Evolutionary conservation across 306 rosid genomes (phyloP).

Genomic region (Luffa acutangula): DNA sequence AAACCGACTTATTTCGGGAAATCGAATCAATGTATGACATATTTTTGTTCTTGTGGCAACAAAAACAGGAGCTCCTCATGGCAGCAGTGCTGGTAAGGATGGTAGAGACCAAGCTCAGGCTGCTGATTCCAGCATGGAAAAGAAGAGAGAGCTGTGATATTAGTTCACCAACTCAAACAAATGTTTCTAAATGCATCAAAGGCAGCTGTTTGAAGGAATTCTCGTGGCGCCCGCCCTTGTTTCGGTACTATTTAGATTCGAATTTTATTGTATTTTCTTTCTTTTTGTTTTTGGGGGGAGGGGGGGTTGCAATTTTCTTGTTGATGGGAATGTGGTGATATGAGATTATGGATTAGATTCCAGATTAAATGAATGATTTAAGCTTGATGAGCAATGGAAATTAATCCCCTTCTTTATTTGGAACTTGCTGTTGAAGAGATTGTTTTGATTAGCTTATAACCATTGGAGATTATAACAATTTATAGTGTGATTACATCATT

Average conservation of each 20-base stretch:
- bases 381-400: conserved; percentile 2
- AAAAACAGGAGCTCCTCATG: conserved; percentile 49
- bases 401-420: background rate
- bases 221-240: background rate
- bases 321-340: background rate
- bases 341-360: background rate
- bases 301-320: conserved; percentile 2
- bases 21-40: background rate
- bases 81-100: conserved; percentile 43
- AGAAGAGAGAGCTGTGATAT: conserved; percentile 46
- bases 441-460: background rate
- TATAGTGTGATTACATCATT: background rate
- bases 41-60: conserved; percentile 7
- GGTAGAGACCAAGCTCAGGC: conserved; percentile 46
- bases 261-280: background rate
- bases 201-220: background rate
- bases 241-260: background rate
- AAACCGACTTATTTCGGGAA: background rate
- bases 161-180: background rate
- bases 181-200: background rate
- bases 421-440: background rate
- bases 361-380: background rate
- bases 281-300: background rate
- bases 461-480: background rate
- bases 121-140: conserved; percentile 43